Percentiles rank a stretch among this genome's conserved stretches.
Conservation (phyloP, 129 eudicot genomes). For the Escallonia rubra region DNA sequence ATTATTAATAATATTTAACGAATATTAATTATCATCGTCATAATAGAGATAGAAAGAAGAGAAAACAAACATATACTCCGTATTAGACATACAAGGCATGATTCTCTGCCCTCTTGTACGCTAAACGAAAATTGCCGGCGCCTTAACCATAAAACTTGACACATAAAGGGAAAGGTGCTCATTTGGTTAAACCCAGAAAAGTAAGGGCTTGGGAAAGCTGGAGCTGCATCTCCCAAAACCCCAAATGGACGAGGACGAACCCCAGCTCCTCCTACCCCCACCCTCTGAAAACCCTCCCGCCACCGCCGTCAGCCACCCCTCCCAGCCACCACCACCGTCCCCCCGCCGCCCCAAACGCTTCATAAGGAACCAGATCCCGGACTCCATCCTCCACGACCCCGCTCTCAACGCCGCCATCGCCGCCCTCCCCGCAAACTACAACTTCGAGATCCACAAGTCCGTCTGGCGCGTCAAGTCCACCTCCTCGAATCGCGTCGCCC, state of each 20-base stretch:
- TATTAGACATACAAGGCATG: too few species aligned
- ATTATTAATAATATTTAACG: too few species aligned
- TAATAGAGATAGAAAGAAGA: too few species aligned
- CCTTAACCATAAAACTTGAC: too few species aligned
- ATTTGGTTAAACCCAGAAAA: too few species aligned
- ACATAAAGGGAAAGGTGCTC: too few species aligned
- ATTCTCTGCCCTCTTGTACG: too few species aligned
- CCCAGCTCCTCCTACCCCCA: constrained; percentile 1
- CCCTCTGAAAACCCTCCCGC: neutral
- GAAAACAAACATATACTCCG: too few species aligned
- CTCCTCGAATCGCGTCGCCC: constrained; percentile 59
- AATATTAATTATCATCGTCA: too few species aligned
- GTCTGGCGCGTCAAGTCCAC: constrained; percentile 69
- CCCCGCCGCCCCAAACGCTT: constrained; percentile 72
- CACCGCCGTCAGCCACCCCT: constrained; percentile 4
- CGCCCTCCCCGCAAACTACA: constrained; percentile 85
- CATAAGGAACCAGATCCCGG: constrained; percentile 82
- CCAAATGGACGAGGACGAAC: neutral
- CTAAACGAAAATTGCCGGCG: too few species aligned
- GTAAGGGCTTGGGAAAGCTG: too few species aligned
- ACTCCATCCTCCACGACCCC: constrained; percentile 60
- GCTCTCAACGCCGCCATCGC: constrained; percentile 78
- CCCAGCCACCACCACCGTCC: constrained; percentile 12
- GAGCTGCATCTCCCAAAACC: neutral
- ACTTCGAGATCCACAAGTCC: constrained; percentile 83